These are phyloP conservation scores for Xylariaceae sp. DNA, from an alignment of 2,329 filamentous ascomycete genomes.

Conservation along the genomic window DNA sequence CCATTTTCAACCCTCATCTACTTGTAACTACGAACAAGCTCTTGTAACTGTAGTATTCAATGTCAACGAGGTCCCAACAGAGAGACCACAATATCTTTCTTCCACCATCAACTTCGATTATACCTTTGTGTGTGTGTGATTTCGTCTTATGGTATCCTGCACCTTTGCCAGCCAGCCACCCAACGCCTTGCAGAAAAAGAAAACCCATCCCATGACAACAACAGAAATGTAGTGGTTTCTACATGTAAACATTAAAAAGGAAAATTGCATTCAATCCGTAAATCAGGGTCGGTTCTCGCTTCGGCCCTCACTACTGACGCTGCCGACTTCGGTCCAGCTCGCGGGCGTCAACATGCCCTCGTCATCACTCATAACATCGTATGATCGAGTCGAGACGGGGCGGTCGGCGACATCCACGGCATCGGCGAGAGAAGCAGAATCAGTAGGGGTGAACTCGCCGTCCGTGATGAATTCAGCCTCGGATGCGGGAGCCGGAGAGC, in stretches of 20 bases:
- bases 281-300: constrained; percentile 33
- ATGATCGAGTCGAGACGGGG: constrained; percentile 36
- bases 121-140: not conserved
- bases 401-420: constrained; percentile 43
- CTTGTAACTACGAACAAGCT: too few relatives aligned
- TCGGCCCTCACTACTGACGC: constrained; percentile 54
- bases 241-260: not conserved
- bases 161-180: not conserved
- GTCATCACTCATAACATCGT: constrained; percentile 55
- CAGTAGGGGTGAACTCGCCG: constrained; percentile 54
- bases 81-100: not conserved
- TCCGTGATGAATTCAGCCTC: constrained; percentile 49
- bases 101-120: not conserved
- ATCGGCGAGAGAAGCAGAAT: constrained; percentile 51
- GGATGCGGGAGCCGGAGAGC: constrained; percentile 46
- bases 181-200: not conserved
- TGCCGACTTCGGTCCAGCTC: constrained; percentile 62
- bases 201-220: not conserved
- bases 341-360: constrained; percentile 55
- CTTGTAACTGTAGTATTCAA: not conserved
- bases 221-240: not conserved
- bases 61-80: not conserved
- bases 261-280: too few relatives aligned
- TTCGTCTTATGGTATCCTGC: not conserved
- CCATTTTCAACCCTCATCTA: not conserved